These are phyloP conservation scores for Candida boleticola DNA, from an alignment of 805 yeast genomes.

Conservation along the genomic window DNA sequence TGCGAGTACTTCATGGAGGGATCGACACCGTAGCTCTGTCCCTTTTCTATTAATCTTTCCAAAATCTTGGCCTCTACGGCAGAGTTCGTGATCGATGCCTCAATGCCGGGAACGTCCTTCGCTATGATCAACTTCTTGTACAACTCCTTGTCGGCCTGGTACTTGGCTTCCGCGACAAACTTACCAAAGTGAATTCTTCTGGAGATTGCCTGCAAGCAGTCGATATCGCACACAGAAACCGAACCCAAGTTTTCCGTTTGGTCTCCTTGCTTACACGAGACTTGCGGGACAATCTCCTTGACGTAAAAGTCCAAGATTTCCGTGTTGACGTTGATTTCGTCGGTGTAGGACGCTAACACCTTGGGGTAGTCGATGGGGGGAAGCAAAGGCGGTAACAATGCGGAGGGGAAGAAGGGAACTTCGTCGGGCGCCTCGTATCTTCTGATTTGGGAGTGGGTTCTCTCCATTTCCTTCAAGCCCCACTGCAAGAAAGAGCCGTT, in stretches of 20 bases:
- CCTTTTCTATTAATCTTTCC: constrained; percentile 74
- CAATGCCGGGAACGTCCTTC: constrained; percentile 69
- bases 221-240: constrained; percentile 81
- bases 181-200: constrained; percentile 95
- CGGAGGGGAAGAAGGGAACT: constrained; percentile 78
- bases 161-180: constrained; percentile 96
- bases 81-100: constrained; percentile 77
- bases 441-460: constrained; percentile 64
- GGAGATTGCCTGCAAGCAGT: constrained; percentile 80
- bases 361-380: constrained; percentile 80
- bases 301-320: constrained; percentile 70
- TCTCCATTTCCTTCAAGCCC: constrained; percentile 75
- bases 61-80: constrained; percentile 85
- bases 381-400: constrained; percentile 64
- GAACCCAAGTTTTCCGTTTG: constrained; percentile 87
- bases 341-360: constrained; percentile 69
- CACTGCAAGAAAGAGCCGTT: constrained; percentile 86
- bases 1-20: constrained; percentile 75
- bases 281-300: constrained; percentile 68
- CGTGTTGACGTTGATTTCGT: constrained; percentile 72
- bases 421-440: constrained; percentile 95
- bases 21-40: constrained; percentile 83
- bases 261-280: constrained; percentile 65
- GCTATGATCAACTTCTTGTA: constrained; percentile 65
- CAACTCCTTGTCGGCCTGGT: constrained; percentile 58